These are phyloP conservation scores for Hysterangium stoloniferum DNA, from an alignment of 768 basidiomycete genomes.

Conservation along the genomic window DNA sequence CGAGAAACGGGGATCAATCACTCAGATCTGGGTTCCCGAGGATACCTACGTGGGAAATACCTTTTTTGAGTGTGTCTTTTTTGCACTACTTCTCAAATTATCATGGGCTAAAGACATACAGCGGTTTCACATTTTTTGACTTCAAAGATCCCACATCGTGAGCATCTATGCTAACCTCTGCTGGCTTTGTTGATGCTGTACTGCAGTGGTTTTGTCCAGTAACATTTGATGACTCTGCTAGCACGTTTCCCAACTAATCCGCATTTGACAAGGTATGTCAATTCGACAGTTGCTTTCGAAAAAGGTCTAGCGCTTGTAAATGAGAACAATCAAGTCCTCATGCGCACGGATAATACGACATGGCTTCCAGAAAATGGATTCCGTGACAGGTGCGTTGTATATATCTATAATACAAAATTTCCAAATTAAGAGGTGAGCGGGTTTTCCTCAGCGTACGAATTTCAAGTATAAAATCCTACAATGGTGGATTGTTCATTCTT, in stretches of 20 bases:
- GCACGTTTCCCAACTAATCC: slow-evolving; percentile 12
- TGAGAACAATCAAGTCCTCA: slow-evolving; percentile 53
- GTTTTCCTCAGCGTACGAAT: slow-evolving; percentile 59
- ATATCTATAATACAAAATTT: slow-evolving; percentile 1
- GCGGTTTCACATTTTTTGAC: slow-evolving; percentile 9
- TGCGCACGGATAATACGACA: slow-evolving; percentile 70
- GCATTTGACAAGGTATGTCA: slow-evolving; percentile 45
- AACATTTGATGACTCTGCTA: slow-evolving; percentile 21
- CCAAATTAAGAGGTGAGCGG: not conserved
- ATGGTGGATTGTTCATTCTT: slow-evolving; percentile 75
- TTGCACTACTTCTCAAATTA: not conserved
- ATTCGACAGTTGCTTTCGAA: slow-evolving; percentile 43
- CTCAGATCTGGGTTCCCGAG: slow-evolving; percentile 51
- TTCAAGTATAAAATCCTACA: slow-evolving; percentile 53
- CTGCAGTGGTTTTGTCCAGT: slow-evolving; percentile 65
- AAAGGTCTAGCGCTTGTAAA: slow-evolving; percentile 49
- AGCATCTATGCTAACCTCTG: slow-evolving; percentile 19
- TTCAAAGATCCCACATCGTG: slow-evolving; percentile 60
- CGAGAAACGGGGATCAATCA: not conserved
- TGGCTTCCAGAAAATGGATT: slow-evolving; percentile 43
- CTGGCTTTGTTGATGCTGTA: slow-evolving; percentile 14
- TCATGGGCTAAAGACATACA: not conserved
- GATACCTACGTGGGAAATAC: slow-evolving; percentile 57
- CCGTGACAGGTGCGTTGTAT: slow-evolving; percentile 47
- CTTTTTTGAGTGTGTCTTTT: slow-evolving; percentile 60